Base-by-base conservation (phyloP, 331 rosid genomes). In the Ulmus americana region DNA sequence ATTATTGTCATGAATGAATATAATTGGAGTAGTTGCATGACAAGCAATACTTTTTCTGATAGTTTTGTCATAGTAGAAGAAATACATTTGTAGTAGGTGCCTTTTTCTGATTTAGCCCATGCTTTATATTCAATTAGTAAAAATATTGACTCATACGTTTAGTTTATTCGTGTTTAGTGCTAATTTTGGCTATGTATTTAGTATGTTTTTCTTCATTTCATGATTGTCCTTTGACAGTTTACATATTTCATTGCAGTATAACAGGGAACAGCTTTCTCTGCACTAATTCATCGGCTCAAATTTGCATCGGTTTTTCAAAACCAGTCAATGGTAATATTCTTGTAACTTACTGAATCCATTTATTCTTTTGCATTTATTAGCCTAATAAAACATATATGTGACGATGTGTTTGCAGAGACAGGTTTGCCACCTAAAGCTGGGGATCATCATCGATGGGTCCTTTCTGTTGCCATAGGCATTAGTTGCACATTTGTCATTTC, bases 221-320 rank as follows among this genome's bases (percentile, higher is more conserved):
- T 61, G 50, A 43, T 42, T 0, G 10, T 39, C 5, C 12, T 41
- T 73, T 82, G 76, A 82, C 68, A 40, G 48, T 69, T 39, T 77
- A 15, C 52, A 58, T 63, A 47, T 69, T 76, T 49, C 12, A 52
- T 77, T 66, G 62, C 55, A 94, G 97, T 76, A 73, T 94, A 64
- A 76, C 88, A 58, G 99, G 99, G 65, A 94, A 94, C 77, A 81
- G 57, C 65, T 87, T 87, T 76, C 95, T 87, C 62, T 90, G 97
- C 51, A 55, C 72, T 68, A 71, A 88, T 67, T 70, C 85, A 16
- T 69, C 85, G 49, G 63, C 81, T 6, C 78, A 78, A 71, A 65
- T 45, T 74, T 90, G 95, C 70, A 69, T 22, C 65, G 85, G 70
- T 0, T 39, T 59, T 62, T 79, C 90, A 28, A 82, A 79, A 58